Conservation (phyloP, 768 basidiomycete genomes). For the Macrolepiota dolichaula region DNA sequence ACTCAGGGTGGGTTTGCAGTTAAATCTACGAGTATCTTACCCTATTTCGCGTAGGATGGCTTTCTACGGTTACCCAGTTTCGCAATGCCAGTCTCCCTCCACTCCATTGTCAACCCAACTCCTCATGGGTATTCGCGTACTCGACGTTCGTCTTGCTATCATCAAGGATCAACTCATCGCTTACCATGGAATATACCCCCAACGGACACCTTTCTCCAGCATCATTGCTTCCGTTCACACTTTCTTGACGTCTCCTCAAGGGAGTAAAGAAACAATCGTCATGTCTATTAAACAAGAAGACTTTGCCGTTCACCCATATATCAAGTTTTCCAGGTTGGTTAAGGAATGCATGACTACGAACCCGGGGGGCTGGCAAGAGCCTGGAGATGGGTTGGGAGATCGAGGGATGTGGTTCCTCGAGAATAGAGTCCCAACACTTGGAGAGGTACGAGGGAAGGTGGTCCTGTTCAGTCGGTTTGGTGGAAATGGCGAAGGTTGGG, state of each 20-base stretch:
- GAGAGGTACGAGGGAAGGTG: slow-evolving; percentile 82
- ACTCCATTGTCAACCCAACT: slow-evolving; percentile 71
- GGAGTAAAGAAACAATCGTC: slow-evolving; percentile 71
- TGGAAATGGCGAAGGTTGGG: slow-evolving; percentile 65
- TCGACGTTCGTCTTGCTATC: slow-evolving; percentile 80
- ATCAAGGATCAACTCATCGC: slow-evolving; percentile 54
- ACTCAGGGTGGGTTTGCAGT: background rate
- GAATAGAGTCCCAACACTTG: slow-evolving; percentile 75
- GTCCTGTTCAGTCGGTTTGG: slow-evolving; percentile 88
- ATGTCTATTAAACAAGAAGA: slow-evolving; percentile 93
- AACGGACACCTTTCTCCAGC: slow-evolving; percentile 61
- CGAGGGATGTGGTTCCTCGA: slow-evolving; percentile 77
- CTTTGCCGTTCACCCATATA: slow-evolving; percentile 38
- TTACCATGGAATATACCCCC: slow-evolving; percentile 76
- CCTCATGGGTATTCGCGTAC: slow-evolving; percentile 69
- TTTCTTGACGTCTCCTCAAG: slow-evolving; percentile 58
- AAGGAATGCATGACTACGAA: slow-evolving; percentile 58
- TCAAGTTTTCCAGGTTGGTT: slow-evolving; percentile 62
- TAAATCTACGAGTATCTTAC: background rate
- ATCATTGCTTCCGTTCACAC: slow-evolving; percentile 59
- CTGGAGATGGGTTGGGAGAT: background rate
- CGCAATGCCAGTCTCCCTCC: slow-evolving; percentile 74
- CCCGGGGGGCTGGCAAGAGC: slow-evolving; percentile 39
- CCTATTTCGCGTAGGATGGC: slow-evolving; percentile 53
- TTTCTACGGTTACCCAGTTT: slow-evolving; percentile 81